These are phyloP conservation scores for Acanthochlamys bracteata DNA, from an alignment of 106 monocot species.

Conservation along the genomic window DNA sequence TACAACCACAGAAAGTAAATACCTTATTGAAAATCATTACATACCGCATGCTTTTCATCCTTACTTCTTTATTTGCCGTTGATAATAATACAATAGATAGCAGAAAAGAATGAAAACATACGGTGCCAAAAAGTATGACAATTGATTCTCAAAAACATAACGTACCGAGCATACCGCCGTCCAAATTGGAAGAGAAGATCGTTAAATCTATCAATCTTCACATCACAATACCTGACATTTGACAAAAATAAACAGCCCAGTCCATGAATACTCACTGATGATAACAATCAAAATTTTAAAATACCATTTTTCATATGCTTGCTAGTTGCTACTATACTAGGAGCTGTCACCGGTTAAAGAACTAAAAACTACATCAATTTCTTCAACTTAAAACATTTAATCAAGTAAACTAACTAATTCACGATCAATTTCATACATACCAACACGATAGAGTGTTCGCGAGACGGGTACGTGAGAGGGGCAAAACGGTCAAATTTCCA, in stretches of 20 bases:
- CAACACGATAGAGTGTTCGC: constrained; percentile 22
- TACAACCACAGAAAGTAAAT: too few relatives aligned
- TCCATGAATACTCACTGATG: background rate
- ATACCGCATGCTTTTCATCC: too few relatives aligned
- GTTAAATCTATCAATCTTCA: constrained; percentile 30
- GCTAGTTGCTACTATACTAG: too few relatives aligned
- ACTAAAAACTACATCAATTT: too few relatives aligned
- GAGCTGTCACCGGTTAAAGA: too few relatives aligned
- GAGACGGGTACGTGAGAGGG: background rate
- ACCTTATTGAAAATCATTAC: too few relatives aligned
- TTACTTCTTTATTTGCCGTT: too few relatives aligned
- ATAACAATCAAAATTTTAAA: too few relatives aligned
- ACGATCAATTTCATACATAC: constrained; percentile 5
- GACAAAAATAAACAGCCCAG: background rate
- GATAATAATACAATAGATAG: background rate
- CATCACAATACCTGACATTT: constrained; percentile 30
- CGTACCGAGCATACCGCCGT: constrained; percentile 20
- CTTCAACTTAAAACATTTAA: background rate
- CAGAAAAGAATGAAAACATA: background rate
- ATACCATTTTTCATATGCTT: background rate
- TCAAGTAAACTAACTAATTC: background rate
- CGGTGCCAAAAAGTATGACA: background rate
- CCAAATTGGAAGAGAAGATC: constrained; percentile 25
- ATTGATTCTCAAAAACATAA: background rate
- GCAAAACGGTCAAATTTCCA: background rate